Conservation (phyloP, 176 grass and related monocot species). For the Avena eriantha region DNA sequence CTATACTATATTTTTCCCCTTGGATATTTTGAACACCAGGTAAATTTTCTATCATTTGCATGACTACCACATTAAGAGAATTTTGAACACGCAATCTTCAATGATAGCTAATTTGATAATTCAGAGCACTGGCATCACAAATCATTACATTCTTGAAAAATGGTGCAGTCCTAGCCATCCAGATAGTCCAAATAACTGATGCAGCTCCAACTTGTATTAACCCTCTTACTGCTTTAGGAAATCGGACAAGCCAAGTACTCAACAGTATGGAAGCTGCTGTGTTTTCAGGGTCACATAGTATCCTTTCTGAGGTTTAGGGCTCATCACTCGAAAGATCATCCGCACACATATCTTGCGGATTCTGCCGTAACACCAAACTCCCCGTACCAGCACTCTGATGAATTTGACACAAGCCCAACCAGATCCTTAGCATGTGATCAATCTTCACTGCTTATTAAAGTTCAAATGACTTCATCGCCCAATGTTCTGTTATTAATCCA, state of each 20-base stretch:
- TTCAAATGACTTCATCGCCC: neutral
- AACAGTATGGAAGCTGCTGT: neutral
- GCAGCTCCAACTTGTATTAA: neutral
- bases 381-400: neutral
- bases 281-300: too few species aligned
- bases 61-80: neutral
- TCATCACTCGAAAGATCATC: neutral
- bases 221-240: neutral
- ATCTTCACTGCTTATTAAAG: slow-evolving; percentile 13
- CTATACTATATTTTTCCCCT: neutral
- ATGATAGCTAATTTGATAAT: neutral
- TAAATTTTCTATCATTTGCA: neutral
- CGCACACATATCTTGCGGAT: neutral
- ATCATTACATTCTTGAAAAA: slow-evolving; percentile 10
- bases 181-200: neutral
- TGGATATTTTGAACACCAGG: neutral
- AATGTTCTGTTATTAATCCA: neutral
- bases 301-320: neutral
- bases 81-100: neutral
- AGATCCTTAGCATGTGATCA: neutral
- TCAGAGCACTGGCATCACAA: neutral
- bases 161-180: neutral
- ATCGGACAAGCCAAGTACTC: neutral
- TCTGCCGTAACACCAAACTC: neutral
- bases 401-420: neutral